phyloP scores from a whole-genome alignment of 2,329 filamentous ascomycete genomes.

The Ophiosphaerella narmari region DNA sequence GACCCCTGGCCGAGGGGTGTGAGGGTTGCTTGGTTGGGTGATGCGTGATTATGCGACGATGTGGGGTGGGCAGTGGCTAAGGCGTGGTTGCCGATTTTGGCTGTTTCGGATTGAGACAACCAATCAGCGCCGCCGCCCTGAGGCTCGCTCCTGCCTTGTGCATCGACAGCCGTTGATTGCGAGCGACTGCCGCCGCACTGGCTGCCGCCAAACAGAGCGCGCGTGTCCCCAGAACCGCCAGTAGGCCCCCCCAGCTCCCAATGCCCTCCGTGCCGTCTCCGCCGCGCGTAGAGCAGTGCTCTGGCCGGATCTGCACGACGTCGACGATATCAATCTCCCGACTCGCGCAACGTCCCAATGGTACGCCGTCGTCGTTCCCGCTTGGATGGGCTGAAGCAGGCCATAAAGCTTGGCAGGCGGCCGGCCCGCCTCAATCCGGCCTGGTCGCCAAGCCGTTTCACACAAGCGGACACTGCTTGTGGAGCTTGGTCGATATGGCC shows the following conservation, averaged over 20 bases:
- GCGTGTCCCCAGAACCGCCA: too few species aligned
- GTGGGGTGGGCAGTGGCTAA: conserved; percentile 12
- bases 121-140: conserved; percentile 17
- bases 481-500: conserved; percentile 38
- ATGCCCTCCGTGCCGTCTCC: too few species aligned
- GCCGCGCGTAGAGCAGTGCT: too few species aligned
- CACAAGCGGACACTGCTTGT: conserved; percentile 33
- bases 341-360: conserved; percentile 15
- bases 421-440: conserved; percentile 25
- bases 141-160: conserved; percentile 10
- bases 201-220: too few species aligned
- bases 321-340: conserved; percentile 17
- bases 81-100: conserved; percentile 13
- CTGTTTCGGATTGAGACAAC: conserved; percentile 22
- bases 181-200: neutral
- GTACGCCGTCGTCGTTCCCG: conserved; percentile 7
- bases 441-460: conserved; percentile 46
- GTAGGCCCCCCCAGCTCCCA: too few species aligned
- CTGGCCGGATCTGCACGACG: neutral
- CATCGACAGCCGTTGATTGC: neutral
- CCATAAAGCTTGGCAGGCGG: conserved; percentile 29
- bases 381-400: conserved; percentile 24
- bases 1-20: too few species aligned
- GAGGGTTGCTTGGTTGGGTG: conserved; percentile 3
- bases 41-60: conserved; percentile 21